Percentiles rank a stretch among this genome's conserved stretches.
phyloP scores from a whole-genome alignment of 306 rosid species.

The Quercus berberidifolia region DNA sequence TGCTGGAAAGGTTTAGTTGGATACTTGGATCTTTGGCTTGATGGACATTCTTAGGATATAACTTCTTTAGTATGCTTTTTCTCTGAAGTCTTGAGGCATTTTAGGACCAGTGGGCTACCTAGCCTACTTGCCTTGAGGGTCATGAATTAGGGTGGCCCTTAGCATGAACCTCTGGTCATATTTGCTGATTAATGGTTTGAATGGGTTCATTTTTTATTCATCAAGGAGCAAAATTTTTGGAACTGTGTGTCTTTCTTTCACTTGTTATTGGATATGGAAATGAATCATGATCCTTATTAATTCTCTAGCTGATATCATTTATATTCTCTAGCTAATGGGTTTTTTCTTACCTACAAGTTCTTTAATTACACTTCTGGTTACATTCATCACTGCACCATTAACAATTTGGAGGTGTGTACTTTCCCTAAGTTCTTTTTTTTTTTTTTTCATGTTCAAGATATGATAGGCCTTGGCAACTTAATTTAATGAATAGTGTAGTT shows the following conservation, averaged over 20 bases:
- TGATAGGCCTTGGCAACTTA: too few relatives aligned
- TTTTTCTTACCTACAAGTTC: too few relatives aligned
- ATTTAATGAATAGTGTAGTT: too few relatives aligned
- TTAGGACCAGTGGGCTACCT: background rate
- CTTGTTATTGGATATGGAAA: background rate
- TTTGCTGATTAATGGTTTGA: constrained; percentile 3
- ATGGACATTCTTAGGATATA: background rate
- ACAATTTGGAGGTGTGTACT: too few relatives aligned
- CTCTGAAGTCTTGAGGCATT: background rate
- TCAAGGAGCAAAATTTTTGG: background rate
- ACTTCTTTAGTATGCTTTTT: background rate
- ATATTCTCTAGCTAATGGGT: background rate
- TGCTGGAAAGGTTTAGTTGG: background rate
- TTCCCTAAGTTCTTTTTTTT: too few relatives aligned
- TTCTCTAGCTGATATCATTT: constrained; percentile 7
- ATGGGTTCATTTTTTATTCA: constrained; percentile 9
- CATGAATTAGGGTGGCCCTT: background rate
- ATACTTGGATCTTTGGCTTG: background rate
- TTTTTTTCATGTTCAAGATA: too few relatives aligned
- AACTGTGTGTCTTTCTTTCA: background rate
- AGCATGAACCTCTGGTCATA: background rate
- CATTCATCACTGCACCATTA: too few relatives aligned
- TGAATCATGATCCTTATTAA: background rate
- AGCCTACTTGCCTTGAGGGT: background rate
- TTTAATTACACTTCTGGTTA: too few relatives aligned